Base-by-base conservation (phyloP, 1,284 basidiomycete genomes). In the Rhodotorula mucilaginosa region DNA sequence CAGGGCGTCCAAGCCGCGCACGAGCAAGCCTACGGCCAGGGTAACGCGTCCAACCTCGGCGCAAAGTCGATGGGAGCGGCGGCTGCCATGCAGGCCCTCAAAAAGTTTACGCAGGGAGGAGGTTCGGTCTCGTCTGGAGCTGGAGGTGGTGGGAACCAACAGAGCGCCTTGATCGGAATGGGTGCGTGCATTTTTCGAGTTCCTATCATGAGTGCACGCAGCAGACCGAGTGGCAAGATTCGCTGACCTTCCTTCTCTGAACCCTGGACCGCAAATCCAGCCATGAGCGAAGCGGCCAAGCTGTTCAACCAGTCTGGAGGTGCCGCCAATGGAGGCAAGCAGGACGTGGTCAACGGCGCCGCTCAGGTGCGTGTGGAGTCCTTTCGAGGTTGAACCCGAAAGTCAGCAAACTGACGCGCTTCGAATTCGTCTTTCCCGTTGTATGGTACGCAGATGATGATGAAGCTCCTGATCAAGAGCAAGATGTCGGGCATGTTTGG, bases 291-390 rank as follows among this genome's bases (percentile, higher is more conserved):
- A 58, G 79, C 79, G 0, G 69, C 74, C 31, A 70, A 76, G 56
- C 65, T 79, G 52, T 76, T 79, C 68, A 77, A 80, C 74, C 70
- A 77, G 72, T 79, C 79, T 67, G 71, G 77, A 48, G 81, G 81
- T n/a, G 72, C 79, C 48, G 75, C 78, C 15, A 72, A 74, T 56
- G 61, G 61, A 26, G 74, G 73, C 29, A 80, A 81, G 78, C 80
- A 82, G 75, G 78, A 79, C 44, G 81, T 78, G 39, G 78, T 82
- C 68, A 79, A 80, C 73, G 72, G 73, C 65, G 81, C 80, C 3
- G 80, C 68, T 13, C 54, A 66, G 64, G 64, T 66, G 10, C 49
- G 65, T 52, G 3, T 26, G 46, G 23, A 13, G 5, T 2, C 1
- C 26, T 39, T 15, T 44, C 39, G 39, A 44, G 39, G 39, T 44